phyloP scores from a whole-genome alignment of 2,329 filamentous ascomycete genomes.

The Calonectria multiphialidica region DNA sequence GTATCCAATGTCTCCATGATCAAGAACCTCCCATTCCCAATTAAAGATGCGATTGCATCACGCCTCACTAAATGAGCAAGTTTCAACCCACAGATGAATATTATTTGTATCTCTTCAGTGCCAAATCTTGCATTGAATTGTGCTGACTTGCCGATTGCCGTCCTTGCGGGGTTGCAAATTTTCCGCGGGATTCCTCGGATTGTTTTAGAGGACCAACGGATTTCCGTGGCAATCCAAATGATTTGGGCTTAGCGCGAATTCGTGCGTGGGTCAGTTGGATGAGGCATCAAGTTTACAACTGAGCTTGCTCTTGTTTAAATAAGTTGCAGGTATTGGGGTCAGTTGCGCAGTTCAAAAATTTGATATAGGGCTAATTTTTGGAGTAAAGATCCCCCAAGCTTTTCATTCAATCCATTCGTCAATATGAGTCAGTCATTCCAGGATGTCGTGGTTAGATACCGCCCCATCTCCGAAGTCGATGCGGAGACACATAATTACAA shows the following conservation, averaged over 20 bases:
- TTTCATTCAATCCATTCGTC: no score
- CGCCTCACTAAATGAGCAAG: no score
- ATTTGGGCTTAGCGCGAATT: not conserved
- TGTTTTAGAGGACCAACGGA: not conserved
- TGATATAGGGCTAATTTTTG: not conserved
- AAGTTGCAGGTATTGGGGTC: no score
- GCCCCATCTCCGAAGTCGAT: not conserved
- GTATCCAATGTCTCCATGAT: no score
- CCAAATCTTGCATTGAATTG: no score
- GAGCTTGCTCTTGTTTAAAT: not conserved
- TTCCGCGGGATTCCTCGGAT: slow-evolving; percentile 1
- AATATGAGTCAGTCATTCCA: not conserved
- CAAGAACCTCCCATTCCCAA: no score
- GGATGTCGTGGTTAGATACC: not conserved
- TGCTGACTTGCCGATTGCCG: not conserved
- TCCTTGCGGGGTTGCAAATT: not conserved
- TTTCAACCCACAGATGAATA: no score
- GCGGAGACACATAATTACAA: not conserved
- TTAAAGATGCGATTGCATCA: no score
- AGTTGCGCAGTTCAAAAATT: no score
- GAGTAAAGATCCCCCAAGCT: not conserved
- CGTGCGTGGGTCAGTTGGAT: not conserved
- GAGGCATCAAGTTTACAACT: not conserved
- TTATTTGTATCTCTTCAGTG: no score
- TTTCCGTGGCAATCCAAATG: not conserved